These are phyloP conservation scores for Suillus bovinus DNA, from an alignment of 768 basidiomycete genomes.

Conservation along the genomic window DNA sequence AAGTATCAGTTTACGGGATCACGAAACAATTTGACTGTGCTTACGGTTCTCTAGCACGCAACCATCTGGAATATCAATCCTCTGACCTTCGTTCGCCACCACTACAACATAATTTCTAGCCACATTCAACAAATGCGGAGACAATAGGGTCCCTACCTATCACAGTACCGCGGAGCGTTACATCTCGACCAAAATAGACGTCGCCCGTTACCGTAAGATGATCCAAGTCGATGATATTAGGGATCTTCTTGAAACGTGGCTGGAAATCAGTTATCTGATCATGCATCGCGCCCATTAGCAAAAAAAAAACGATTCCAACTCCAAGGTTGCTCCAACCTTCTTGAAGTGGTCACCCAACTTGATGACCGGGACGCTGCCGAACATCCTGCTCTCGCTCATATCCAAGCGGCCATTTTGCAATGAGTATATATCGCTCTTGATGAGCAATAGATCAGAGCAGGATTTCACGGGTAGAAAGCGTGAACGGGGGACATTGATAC, in stretches of 20 bases:
- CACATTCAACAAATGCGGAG: background rate
- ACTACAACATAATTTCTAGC: slow-evolving; percentile 33
- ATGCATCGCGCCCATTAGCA: background rate
- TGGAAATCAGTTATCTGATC: slow-evolving; percentile 81
- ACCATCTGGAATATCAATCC: slow-evolving; percentile 83
- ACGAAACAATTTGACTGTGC: background rate
- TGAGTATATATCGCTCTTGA: slow-evolving; percentile 93
- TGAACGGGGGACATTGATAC: slow-evolving; percentile 91
- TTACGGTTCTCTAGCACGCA: slow-evolving; percentile 73
- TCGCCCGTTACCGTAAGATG: slow-evolving; percentile 94
- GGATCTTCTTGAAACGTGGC: slow-evolving; percentile 94
- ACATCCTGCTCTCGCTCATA: slow-evolving; percentile 82
- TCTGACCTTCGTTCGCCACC: slow-evolving; percentile 79
- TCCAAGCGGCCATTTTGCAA: slow-evolving; percentile 85
- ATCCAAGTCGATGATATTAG: slow-evolving; percentile 87
- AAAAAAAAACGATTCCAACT: slow-evolving; percentile 1
- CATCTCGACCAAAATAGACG: slow-evolving; percentile 86
- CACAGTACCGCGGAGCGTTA: slow-evolving; percentile 86
- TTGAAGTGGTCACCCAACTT: slow-evolving; percentile 98
- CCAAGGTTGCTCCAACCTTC: slow-evolving; percentile 55
- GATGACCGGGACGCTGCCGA: slow-evolving; percentile 89
- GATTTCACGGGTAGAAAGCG: slow-evolving; percentile 93
- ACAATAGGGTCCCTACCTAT: slow-evolving; percentile 49
- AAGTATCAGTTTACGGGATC: background rate
- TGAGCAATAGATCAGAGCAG: slow-evolving; percentile 84